A percentile compares a stretch with the other conserved stretches of the same genome.
Evolutionary conservation across 2,329 filamentous ascomycete species (phyloP).

Genomic region (Polytolypa hystricis): DNA sequence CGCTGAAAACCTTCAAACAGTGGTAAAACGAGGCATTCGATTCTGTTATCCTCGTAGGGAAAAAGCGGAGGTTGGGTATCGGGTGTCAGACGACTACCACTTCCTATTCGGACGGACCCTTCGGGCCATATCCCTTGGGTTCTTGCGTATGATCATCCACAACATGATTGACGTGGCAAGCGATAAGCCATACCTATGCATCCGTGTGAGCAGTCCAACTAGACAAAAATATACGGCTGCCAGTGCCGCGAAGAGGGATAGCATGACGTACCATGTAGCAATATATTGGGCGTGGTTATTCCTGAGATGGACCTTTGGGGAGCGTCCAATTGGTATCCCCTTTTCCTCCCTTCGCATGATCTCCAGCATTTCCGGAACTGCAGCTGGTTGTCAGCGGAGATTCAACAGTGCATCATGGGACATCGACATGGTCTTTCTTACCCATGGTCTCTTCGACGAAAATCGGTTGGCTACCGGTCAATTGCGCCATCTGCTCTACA

Average conservation of each 20-base stretch:
- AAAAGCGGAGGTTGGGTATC: constrained; percentile 7
- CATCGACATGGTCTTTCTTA: constrained; percentile 28
- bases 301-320: constrained; percentile 80
- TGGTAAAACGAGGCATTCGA: background rate
- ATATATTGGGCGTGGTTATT: constrained; percentile 99
- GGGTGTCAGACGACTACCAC: constrained; percentile 53
- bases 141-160: constrained; percentile 88
- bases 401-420: constrained; percentile 2
- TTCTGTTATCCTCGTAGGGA: too few relatives aligned
- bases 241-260: too few relatives aligned
- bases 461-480: constrained; percentile 73
- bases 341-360: constrained; percentile 64
- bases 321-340: constrained; percentile 79
- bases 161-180: constrained; percentile 88
- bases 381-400: constrained; percentile 11
- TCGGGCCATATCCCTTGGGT: constrained; percentile 58
- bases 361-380: constrained; percentile 68
- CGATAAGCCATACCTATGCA: constrained; percentile 79
- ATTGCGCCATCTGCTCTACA: constrained; percentile 76
- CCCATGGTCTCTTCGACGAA: constrained; percentile 96
- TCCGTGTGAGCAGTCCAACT: too few relatives aligned
- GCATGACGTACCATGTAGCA: constrained; percentile 76
- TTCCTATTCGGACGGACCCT: constrained; percentile 66
- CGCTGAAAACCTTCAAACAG: constrained; percentile 4
- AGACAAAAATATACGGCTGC: too few relatives aligned